phyloP scores from a whole-genome alignment of 2,329 filamentous ascomycete species.

The Trichoderma harzianum region DNA sequence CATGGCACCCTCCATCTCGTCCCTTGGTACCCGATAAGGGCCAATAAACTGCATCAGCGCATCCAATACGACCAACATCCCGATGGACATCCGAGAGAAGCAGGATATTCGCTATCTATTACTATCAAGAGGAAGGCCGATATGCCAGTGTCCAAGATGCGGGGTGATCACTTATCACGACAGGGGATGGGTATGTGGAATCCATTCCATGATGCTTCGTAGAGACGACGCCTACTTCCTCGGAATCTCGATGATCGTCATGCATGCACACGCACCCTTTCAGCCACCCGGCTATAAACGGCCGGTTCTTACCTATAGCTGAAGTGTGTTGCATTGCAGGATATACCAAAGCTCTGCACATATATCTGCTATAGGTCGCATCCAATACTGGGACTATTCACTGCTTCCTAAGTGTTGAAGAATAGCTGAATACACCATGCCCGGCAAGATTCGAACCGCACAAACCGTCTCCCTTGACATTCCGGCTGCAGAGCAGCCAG shows the following conservation, averaged over 20 bases:
- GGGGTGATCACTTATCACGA: not conserved
- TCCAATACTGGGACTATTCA: not conserved
- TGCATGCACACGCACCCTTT: not conserved
- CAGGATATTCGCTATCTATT: not conserved
- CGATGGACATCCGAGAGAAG: constrained; percentile 6
- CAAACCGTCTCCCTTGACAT: constrained; percentile 51
- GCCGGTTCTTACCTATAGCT: not conserved
- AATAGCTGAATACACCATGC: constrained; percentile 28
- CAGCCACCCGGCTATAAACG: not conserved
- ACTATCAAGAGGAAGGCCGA: not conserved
- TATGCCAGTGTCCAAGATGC: not conserved
- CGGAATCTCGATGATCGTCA: not conserved
- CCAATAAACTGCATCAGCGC: not conserved
- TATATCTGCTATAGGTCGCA: not conserved
- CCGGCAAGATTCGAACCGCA: constrained; percentile 61
- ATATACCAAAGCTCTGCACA: not conserved
- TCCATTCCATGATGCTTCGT: not conserved
- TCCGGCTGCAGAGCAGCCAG: constrained; percentile 65
- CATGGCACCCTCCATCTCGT: not conserved
- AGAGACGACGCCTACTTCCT: not conserved
- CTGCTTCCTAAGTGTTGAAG: too few species aligned
- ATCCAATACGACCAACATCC: not conserved
- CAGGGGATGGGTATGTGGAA: not conserved
- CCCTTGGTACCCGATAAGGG: not conserved
- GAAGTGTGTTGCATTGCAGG: not conserved